phyloP scores from a whole-genome alignment of 768 basidiomycete species.

The Suillus americanus region DNA sequence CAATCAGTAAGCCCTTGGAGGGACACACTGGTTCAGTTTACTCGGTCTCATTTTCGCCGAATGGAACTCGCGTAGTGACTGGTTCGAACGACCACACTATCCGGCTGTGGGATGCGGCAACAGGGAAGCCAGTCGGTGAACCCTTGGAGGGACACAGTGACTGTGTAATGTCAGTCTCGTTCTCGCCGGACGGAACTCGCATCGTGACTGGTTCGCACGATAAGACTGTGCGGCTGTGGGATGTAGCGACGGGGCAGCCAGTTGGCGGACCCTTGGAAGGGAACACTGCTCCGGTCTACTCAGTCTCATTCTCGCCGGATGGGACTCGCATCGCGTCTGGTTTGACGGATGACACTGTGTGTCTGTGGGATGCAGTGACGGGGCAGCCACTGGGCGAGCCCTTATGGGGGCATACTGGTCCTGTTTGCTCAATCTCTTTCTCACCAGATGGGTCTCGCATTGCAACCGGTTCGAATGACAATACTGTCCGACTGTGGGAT shows the following conservation, averaged over 20 bases:
- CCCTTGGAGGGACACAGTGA: slow-evolving; percentile 7
- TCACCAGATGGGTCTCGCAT: background rate
- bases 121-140: background rate
- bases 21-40: slow-evolving; percentile 10
- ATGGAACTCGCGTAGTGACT: slow-evolving; percentile 11
- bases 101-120: slow-evolving; percentile 7
- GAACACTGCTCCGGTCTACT: background rate
- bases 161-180: background rate
- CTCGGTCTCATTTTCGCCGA: slow-evolving; percentile 17
- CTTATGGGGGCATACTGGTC: background rate
- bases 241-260: background rate
- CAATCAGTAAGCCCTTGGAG: slow-evolving; percentile 6
- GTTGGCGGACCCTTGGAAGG: background rate
- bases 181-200: slow-evolving; percentile 6
- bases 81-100: slow-evolving; percentile 11
- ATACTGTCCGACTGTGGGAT: background rate
- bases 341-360: background rate
- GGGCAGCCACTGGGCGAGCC: background rate
- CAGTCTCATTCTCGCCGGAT: background rate
- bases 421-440: background rate
- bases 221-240: slow-evolving; percentile 7
- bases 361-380: background rate
- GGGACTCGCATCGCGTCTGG: background rate
- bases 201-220: slow-evolving; percentile 1
- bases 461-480: background rate